Conservation (phyloP, 1,139 yeast genomes). For the Arxiozyma slooffiae region DNA sequence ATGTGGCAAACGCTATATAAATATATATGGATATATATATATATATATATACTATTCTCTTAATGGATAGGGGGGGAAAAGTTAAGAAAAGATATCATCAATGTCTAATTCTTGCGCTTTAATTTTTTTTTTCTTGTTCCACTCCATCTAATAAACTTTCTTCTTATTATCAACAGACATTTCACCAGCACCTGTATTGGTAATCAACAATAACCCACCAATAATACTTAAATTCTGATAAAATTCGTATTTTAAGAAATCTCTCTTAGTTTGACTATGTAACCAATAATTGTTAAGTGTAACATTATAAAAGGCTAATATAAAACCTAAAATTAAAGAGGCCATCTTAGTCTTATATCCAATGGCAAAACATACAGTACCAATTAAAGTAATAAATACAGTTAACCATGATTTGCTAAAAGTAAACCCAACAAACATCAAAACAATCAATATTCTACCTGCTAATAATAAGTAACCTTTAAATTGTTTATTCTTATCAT, state of each 20-base stretch:
- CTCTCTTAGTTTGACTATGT: slow-evolving; percentile 61
- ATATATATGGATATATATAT: too few species aligned
- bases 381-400: slow-evolving; percentile 56
- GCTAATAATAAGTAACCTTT: slow-evolving; percentile 80
- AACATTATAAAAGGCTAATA: slow-evolving; percentile 68
- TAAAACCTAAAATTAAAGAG: slow-evolving; percentile 66
- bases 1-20: too few species aligned
- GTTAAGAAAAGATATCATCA: not conserved
- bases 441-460: slow-evolving; percentile 78
- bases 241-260: slow-evolving; percentile 83
- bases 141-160: slow-evolving; percentile 42
- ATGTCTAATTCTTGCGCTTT: not conserved
- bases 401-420: slow-evolving; percentile 66
- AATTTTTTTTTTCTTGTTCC: not conserved
- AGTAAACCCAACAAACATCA: slow-evolving; percentile 79
- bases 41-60: too few species aligned
- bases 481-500: slow-evolving; percentile 64
- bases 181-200: slow-evolving; percentile 95
- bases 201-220: slow-evolving; percentile 85
- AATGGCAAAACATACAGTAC: slow-evolving; percentile 71
- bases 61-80: too few species aligned
- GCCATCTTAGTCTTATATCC: slow-evolving; percentile 92
- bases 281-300: slow-evolving; percentile 87
- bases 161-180: slow-evolving; percentile 91
- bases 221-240: slow-evolving; percentile 92